phyloP scores from a whole-genome alignment of 2,329 filamentous ascomycete species.

The Orbilia blumenaviensis region DNA sequence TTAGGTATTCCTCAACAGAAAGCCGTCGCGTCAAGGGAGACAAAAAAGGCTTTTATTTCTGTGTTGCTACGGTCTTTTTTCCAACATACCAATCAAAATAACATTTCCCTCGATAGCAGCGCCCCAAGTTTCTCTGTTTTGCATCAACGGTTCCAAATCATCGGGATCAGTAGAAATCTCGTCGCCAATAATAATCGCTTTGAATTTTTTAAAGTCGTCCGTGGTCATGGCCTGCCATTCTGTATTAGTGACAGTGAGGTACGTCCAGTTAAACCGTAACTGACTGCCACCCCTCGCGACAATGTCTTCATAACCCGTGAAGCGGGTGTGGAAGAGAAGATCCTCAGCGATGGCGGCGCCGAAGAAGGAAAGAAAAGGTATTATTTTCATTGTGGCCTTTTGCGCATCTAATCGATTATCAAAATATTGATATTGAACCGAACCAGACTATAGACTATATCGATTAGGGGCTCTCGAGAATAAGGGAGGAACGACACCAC shows the following conservation, averaged over 20 bases:
- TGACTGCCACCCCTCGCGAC: neutral
- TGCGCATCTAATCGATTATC: constrained; percentile 1
- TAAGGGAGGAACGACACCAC: neutral
- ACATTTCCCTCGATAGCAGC: constrained; percentile 63
- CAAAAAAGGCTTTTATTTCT: constrained; percentile 51
- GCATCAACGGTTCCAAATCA: constrained; percentile 40
- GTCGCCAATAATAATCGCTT: constrained; percentile 64
- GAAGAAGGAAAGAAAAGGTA: constrained; percentile 6
- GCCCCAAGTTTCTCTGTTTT: constrained; percentile 62
- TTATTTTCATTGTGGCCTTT: neutral
- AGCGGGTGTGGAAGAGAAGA: constrained; percentile 38
- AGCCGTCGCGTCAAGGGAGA: too few species aligned
- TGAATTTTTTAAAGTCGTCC: constrained; percentile 63
- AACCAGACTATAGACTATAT: neutral
- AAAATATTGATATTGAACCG: neutral
- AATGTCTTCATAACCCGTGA: constrained; percentile 29
- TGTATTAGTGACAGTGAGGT: constrained; percentile 56
- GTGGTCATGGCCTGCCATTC: constrained; percentile 62
- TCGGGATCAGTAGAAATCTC: constrained; percentile 60
- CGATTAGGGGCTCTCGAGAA: neutral
- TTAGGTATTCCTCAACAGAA: neutral
- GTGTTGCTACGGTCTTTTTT: neutral
- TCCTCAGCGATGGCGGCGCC: constrained; percentile 12
- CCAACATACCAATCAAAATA: constrained; percentile 61
- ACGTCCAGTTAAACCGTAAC: constrained; percentile 26